These are phyloP conservation scores for Leucogyrophana mollusca DNA, from an alignment of 768 basidiomycete genomes.

Conservation along the genomic window DNA sequence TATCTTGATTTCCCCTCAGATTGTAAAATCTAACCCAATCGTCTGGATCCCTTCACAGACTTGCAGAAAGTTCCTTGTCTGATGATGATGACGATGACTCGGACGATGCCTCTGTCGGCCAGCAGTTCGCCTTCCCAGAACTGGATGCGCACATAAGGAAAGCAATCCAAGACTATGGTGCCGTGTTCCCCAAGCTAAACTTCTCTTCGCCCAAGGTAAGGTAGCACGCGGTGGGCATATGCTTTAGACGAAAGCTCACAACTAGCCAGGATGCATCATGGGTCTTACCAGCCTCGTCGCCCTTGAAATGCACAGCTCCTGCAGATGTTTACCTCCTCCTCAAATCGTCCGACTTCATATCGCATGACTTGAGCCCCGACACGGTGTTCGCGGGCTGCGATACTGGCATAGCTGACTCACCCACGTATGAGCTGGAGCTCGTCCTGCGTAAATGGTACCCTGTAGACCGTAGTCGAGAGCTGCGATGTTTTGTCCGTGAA, in stretches of 20 bases:
- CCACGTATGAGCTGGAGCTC: slow-evolving; percentile 69
- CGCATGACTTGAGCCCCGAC: slow-evolving; percentile 66
- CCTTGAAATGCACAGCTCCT: slow-evolving; percentile 83
- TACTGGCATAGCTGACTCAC: slow-evolving; percentile 5
- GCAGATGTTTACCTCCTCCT: slow-evolving; percentile 89
- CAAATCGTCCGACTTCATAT: slow-evolving; percentile 89
- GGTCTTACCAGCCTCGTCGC: slow-evolving; percentile 81
- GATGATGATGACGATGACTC: slow-evolving; percentile 51
- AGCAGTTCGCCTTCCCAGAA: slow-evolving; percentile 71
- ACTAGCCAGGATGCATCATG: slow-evolving; percentile 79
- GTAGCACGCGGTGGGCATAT: slow-evolving; percentile 8
- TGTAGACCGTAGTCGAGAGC: slow-evolving; percentile 79
- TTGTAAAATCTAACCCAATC: too few relatives aligned
- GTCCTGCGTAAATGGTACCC: slow-evolving; percentile 90
- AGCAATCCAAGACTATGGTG: slow-evolving; percentile 66
- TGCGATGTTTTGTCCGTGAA: slow-evolving; percentile 87
- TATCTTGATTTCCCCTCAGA: not conserved
- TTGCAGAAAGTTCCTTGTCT: slow-evolving; percentile 53
- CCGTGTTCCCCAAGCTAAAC: slow-evolving; percentile 94
- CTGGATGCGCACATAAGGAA: slow-evolving; percentile 72
- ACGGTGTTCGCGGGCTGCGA: slow-evolving; percentile 68
- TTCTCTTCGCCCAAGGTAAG: slow-evolving; percentile 90
- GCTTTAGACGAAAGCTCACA: too few relatives aligned
- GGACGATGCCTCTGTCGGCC: slow-evolving; percentile 34
- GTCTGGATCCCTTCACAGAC: slow-evolving; percentile 34